Conservation (phyloP, 139 green algal genomes). For the Chlorella sp. region DNA sequence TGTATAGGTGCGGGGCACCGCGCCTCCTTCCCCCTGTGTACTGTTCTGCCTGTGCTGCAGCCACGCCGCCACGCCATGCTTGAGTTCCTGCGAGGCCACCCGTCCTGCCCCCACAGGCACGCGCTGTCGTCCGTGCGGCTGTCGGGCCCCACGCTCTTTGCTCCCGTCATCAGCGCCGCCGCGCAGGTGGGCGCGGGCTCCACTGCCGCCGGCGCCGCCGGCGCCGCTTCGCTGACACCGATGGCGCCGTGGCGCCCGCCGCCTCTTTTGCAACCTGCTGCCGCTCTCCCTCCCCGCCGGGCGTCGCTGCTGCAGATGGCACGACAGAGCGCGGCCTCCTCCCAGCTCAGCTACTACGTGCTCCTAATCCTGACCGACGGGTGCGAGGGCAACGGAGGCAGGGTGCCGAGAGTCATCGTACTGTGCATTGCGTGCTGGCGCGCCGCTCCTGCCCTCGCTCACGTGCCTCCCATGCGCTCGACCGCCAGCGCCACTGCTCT, state of each 20-base stretch:
- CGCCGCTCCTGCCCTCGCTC: neutral
- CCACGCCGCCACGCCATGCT: too few species aligned
- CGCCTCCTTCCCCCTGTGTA: neutral
- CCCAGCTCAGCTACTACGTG: slow-evolving; percentile 37
- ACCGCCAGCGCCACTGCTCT: neutral
- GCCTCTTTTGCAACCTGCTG: too few species aligned
- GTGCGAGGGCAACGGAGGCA: neutral
- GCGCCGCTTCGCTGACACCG: too few species aligned
- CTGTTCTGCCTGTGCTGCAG: too few species aligned
- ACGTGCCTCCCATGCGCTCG: neutral
- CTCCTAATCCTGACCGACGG: slow-evolving; percentile 61
- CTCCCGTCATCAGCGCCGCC: slow-evolving; percentile 39
- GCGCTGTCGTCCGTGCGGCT: slow-evolving; percentile 36
- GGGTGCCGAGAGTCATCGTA: neutral
- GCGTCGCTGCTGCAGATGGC: slow-evolving; percentile 13
- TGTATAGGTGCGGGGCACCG: slow-evolving; percentile 29
- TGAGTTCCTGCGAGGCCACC: neutral
- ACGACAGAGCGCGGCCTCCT: neutral
- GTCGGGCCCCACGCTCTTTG: slow-evolving; percentile 52
- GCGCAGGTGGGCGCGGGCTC: neutral
- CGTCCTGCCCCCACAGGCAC: slow-evolving; percentile 14
- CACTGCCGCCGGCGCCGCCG: too few species aligned
- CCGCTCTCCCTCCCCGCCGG: too few species aligned
- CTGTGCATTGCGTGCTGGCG: neutral
- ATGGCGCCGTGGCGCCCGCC: too few species aligned